phyloP scores from a whole-genome alignment of 1,139 yeast genomes.

The Candida buenavistaensis region DNA sequence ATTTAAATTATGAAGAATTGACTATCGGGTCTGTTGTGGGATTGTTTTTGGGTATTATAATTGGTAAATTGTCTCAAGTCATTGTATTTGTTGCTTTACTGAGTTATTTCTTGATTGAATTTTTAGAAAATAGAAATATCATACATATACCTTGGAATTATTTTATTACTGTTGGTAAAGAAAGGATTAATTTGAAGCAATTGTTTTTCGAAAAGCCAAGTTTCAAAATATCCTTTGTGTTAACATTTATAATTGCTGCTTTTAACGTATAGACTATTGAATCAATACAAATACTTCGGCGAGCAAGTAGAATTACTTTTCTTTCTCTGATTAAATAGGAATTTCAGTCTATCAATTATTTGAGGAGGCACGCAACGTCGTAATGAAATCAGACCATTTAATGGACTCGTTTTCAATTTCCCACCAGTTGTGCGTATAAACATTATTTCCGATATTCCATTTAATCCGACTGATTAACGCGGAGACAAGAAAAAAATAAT shows the following conservation, averaged over 20 bases:
- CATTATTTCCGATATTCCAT: no score
- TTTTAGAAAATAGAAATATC: conserved; percentile 59
- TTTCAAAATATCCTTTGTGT: conserved; percentile 60
- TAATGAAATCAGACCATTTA: no score
- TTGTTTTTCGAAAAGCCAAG: conserved; percentile 63
- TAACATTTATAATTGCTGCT: conserved; percentile 66
- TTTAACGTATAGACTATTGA: conserved; percentile 42
- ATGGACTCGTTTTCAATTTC: no score
- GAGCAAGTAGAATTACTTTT: no score
- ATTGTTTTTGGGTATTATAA: conserved; percentile 57
- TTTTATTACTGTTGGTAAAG: conserved; percentile 45
- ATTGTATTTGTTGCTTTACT: conserved; percentile 55
- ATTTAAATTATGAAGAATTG: conserved; percentile 61
- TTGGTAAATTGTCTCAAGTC: conserved; percentile 65
- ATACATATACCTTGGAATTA: conserved; percentile 51
- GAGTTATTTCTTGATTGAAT: conserved; percentile 54
- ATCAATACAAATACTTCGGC: no score
- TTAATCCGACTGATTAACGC: no score
- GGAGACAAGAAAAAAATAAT: no score
- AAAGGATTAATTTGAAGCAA: conserved; percentile 48
- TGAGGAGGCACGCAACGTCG: no score
- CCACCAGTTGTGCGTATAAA: no score
- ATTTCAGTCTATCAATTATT: no score
- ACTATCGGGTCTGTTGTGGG: conserved; percentile 72
- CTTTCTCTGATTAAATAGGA: no score